Evolutionary conservation across 1,284 basidiomycete species (phyloP), one percentile per base, ranked within the genome.

Genomic region (Fomitopsis schrenkii): DNA sequence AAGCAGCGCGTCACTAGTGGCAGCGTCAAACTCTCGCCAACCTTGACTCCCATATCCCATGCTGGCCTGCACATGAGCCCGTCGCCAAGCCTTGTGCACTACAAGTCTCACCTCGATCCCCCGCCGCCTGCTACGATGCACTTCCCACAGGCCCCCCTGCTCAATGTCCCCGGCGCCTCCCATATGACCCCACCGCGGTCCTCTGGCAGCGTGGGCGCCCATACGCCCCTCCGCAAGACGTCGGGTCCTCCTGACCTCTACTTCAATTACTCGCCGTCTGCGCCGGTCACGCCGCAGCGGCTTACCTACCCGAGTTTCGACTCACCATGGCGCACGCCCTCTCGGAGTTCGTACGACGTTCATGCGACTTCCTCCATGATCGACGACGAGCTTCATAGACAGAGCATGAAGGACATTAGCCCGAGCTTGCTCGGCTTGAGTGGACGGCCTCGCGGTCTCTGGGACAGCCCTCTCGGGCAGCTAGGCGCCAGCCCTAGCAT

Each of bases 31-130:
- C 74, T 85, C 17, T 88, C 87, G 0, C 84, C 86, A 0, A 72
- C 79, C 44, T 81, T 82, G 38, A 89, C 88, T 0, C 87, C 88
- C 0, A 70, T 90, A 14, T 88, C 88, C 0, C 84, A 88, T 66
- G 83, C 80, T 63, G 88, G 86, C 35, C 70, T 89, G 42, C 84
- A 87, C 64, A 86, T 86, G 84, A 84, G 83, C 64, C 86, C 86
- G 3, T 81, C 80, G 5, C 71, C 85, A 1, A 86, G 81, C 66
- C 77, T 86, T n/a, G 82, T 77, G 5, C 81, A 88, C 72, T 87
- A 85, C 70, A 88, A 87, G 67, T 81, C 80, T 2, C 74, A 87
- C 66, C 75, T 87, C 12, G 83, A 87, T 64, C 87, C 86, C 2
- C 86, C 86, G 2, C 83, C 86, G 2, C 83, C 81, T 12, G 68